Evolutionary conservation across 2,329 filamentous ascomycete genomes (phyloP).

Genomic region (Emericellopsis cladophorae): DNA sequence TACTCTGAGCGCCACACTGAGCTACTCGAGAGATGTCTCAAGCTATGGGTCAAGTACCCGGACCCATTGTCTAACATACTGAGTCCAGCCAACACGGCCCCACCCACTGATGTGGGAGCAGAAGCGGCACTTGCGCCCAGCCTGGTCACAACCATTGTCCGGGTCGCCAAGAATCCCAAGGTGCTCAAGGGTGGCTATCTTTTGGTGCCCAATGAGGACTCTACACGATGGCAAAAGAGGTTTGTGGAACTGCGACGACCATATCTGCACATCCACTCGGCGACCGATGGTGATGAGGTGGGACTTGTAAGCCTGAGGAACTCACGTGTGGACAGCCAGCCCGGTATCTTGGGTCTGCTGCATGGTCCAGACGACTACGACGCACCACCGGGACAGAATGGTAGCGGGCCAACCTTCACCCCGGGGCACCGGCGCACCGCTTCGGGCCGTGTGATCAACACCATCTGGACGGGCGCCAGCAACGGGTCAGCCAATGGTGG

Average conservation of each 20-base stretch:
- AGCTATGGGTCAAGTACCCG: constrained; percentile 51
- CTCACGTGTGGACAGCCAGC: constrained; percentile 82
- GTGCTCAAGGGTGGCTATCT: constrained; percentile 82
- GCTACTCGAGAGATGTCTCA: constrained; percentile 42
- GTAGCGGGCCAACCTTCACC: constrained; percentile 21
- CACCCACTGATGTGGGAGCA: constrained; percentile 50
- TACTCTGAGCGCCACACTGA: constrained; percentile 32
- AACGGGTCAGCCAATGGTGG: constrained; percentile 14
- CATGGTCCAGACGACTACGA: constrained; percentile 31
- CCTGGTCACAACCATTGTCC: constrained; percentile 64
- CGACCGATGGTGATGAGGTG: constrained; percentile 78
- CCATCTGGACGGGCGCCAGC: constrained; percentile 30
- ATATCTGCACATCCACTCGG: constrained; percentile 82
- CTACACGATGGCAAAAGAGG: constrained; percentile 76
- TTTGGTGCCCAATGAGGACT: constrained; percentile 70
- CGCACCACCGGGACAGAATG: constrained; percentile 15
- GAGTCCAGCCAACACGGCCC: constrained; percentile 49
- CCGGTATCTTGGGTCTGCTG: constrained; percentile 71
- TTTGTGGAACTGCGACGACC: constrained; percentile 87
- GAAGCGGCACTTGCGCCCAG: constrained; percentile 41
- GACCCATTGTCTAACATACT: constrained; percentile 44
- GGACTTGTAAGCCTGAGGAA: constrained; percentile 82
- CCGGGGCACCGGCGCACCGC: constrained; percentile 34
- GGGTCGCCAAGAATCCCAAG: constrained; percentile 67
- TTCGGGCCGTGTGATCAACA: constrained; percentile 40